Evolutionary conservation across 768 basidiomycete species (phyloP).

Genomic region (Hirschioporus abietinus): DNA sequence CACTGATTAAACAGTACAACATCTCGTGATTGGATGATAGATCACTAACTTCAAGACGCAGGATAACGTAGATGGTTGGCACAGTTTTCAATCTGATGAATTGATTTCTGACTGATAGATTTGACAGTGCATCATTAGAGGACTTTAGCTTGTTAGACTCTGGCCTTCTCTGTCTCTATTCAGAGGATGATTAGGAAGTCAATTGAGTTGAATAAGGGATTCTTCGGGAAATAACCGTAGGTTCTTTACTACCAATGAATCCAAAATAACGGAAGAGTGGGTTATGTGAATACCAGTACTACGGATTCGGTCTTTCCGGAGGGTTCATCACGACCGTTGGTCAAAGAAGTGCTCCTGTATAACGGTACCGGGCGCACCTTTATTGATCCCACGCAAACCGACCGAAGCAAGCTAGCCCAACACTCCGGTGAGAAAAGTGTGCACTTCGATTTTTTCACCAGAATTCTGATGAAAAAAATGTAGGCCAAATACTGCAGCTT

Average conservation of each 20-base stretch:
- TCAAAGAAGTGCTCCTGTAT: neutral
- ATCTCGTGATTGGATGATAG: too few species aligned
- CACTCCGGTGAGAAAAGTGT: neutral
- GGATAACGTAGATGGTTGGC: too few species aligned
- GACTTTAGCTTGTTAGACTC: neutral
- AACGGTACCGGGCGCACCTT: neutral
- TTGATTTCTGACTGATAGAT: conserved; percentile 21
- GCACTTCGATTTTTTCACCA: neutral
- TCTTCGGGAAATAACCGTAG: neutral
- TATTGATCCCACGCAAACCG: neutral
- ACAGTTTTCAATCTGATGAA: too few species aligned
- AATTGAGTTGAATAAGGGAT: neutral
- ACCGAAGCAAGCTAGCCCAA: neutral
- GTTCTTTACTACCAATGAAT: neutral
- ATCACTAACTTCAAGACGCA: too few species aligned
- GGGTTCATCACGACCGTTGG: neutral
- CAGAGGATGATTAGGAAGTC: neutral
- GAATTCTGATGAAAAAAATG: neutral
- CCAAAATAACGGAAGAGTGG: neutral
- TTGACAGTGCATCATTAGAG: neutral
- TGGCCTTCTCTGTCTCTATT: neutral
- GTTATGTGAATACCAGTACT: neutral
- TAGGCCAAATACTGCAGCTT: neutral
- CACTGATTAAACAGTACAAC: too few species aligned
- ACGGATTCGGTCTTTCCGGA: neutral